Evolutionary conservation across 768 basidiomycete genomes (phyloP), one percentile per base, ranked within the genome.

Genomic region (Leccinellum rugosiceps): DNA sequence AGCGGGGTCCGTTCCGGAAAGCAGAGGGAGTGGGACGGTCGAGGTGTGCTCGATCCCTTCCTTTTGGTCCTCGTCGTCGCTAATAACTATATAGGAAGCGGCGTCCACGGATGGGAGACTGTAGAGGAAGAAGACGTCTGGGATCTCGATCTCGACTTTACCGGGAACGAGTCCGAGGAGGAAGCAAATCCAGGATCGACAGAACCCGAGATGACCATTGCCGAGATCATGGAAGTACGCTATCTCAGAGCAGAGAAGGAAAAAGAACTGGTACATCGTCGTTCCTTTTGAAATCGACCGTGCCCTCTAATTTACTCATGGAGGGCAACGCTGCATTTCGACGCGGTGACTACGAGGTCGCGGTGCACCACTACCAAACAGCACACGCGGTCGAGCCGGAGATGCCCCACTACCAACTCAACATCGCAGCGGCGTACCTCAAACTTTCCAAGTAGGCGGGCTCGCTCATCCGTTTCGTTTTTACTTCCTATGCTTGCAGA

Each of bases 101-200:
- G 88, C 4, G 77, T 90, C 3, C 80, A 76, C 63, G 87, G 86
- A 1, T 90, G 88, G 88, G 86, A 84, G 63, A 87, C 86, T 11
- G 80, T 82, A 57, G 85, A 87, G 47, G 88, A 90, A 61, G 88
- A 90, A 59, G 88, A 90, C 60, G 78, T 87, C 8, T 90, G 88
- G 88, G 86, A 86, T 57, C 71, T 85, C 30, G 84, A 85, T 52
- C 72, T 90, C 8, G 87, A 89, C 66, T 87, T 87, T 65, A 82
- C 81, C 0, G 79, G 76, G 5, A 65, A 75, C 57, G 84, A 84
- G 43, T 74, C 79, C 0, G 83, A 83, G 38, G 83, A 81, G 53
- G 75, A 75, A 23, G 67, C 75, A 10, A 81, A 83, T 45, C 65
- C 68, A 25, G 70, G 68, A 26, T 66, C 66, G n/a, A 62, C 63